Evolutionary conservation across 192 early-diverging fungal species (phyloP).

Genomic region (Podila minutissima): DNA sequence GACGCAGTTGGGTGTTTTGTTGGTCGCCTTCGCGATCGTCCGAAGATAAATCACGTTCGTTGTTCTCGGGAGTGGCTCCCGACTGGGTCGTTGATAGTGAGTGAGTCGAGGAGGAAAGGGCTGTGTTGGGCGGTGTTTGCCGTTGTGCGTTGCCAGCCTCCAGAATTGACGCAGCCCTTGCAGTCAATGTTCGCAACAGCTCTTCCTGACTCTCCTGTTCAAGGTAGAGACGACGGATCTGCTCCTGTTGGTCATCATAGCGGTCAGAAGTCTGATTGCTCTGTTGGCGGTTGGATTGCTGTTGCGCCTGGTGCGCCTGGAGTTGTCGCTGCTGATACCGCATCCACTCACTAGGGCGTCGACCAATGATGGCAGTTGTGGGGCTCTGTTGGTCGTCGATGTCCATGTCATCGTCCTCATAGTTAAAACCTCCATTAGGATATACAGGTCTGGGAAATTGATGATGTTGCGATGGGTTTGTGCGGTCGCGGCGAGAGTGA

Average conservation of each 20-base stretch:
- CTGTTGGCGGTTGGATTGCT: slow-evolving; percentile 8
- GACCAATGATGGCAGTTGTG: slow-evolving; percentile 37
- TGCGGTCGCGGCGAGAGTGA: neutral
- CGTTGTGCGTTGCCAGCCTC: neutral
- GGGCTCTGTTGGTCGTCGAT: slow-evolving; percentile 35
- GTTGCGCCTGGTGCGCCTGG: slow-evolving; percentile 29
- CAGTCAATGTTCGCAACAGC: slow-evolving; percentile 21
- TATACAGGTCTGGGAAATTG: neutral
- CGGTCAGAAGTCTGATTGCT: neutral
- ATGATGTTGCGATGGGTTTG: neutral
- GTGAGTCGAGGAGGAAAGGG: neutral
- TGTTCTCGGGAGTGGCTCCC: neutral
- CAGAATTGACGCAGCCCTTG: slow-evolving; percentile 27
- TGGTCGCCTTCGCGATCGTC: neutral
- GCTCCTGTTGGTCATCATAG: slow-evolving; percentile 30
- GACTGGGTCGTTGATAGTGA: neutral
- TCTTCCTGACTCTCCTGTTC: slow-evolving; percentile 50
- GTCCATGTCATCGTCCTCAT: slow-evolving; percentile 7
- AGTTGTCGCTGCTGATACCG: slow-evolving; percentile 42
- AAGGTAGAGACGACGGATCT: slow-evolving; percentile 24
- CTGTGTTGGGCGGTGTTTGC: slow-evolving; percentile 1
- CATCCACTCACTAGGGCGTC: slow-evolving; percentile 51
- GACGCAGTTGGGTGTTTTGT: neutral
- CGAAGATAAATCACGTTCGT: neutral
- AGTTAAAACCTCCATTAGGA: neutral